phyloP scores from a whole-genome alignment of 768 basidiomycete genomes.

The Serendipita indica region DNA sequence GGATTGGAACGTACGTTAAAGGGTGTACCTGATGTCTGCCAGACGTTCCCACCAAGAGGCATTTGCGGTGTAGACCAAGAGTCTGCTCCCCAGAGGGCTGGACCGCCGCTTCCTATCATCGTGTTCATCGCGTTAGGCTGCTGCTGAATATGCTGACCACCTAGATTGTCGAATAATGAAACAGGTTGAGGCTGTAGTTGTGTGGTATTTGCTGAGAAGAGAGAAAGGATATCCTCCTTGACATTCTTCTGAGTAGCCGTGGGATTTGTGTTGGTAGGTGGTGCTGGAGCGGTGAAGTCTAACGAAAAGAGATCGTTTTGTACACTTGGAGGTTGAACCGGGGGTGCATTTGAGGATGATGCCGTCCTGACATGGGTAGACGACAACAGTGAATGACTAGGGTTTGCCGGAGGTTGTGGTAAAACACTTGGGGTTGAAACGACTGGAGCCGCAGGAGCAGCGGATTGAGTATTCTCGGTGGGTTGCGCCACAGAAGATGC shows the following conservation, averaged over 20 bases:
- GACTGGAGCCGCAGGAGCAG: constrained; percentile 2
- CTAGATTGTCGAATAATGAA: too few relatives aligned
- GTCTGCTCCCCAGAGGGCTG: constrained; percentile 48
- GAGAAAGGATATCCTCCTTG: constrained; percentile 73
- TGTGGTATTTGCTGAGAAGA: constrained; percentile 42
- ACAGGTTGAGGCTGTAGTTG: constrained; percentile 23
- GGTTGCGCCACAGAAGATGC: not conserved
- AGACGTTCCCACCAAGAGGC: constrained; percentile 4
- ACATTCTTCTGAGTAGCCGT: constrained; percentile 46
- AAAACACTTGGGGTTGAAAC: constrained; percentile 17
- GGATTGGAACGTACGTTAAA: constrained; percentile 22
- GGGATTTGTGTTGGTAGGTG: constrained; percentile 19
- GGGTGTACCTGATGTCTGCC: not conserved
- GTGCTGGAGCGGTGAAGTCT: constrained; percentile 52
- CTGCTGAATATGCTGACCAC: too few relatives aligned
- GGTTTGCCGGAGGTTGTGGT: not conserved
- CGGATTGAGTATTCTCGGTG: not conserved
- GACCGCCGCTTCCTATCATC: constrained; percentile 40
- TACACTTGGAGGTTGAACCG: constrained; percentile 18
- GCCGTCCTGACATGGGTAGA: not conserved
- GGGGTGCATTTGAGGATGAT: not conserved
- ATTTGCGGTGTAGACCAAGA: constrained; percentile 40
- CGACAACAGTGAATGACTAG: not conserved
- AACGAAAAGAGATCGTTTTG: constrained; percentile 66
- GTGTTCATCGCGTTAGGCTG: constrained; percentile 27